Evolutionary conservation across 495 filamentous ascomycete genomes (phyloP).

Genomic region (Hypoxylon lienhwacheense): DNA sequence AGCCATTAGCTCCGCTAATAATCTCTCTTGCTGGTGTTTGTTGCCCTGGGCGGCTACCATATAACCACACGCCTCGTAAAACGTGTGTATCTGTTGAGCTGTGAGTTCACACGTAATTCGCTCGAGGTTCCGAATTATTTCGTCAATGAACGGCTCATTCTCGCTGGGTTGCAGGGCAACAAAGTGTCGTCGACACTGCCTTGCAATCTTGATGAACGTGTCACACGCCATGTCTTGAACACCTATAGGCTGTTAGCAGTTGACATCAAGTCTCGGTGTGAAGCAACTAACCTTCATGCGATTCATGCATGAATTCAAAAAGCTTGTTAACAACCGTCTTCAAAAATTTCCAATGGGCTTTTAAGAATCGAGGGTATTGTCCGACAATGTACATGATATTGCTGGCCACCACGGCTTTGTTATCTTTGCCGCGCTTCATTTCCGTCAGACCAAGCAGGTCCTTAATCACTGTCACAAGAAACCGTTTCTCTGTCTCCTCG

Average conservation of each 20-base stretch:
- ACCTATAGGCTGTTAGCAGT: conserved; percentile 51
- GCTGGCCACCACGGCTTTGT: conserved; percentile 97
- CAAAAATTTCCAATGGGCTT: conserved; percentile 99
- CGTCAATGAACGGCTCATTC: conserved; percentile 94
- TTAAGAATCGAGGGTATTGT: conserved; percentile 96
- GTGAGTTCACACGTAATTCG: conserved; percentile 94
- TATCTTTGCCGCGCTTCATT: conserved; percentile 99
- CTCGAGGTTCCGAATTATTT: conserved; percentile 92
- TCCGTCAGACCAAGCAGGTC: conserved; percentile 97
- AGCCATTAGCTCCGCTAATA: conserved; percentile 90
- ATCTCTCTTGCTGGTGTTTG: conserved; percentile 82
- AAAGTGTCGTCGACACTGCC: conserved; percentile 96
- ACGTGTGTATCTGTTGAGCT: conserved; percentile 96
- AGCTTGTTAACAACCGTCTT: conserved; percentile 99
- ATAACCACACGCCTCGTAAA: conserved; percentile 98
- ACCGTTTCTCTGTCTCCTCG: conserved; percentile 97
- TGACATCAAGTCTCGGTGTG: not conserved
- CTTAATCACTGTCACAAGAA: conserved; percentile 97
- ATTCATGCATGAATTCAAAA: conserved; percentile 99
- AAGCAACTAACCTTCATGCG: conserved; percentile 79
- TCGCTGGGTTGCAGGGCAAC: conserved; percentile 95
- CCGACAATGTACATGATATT: conserved; percentile 99
- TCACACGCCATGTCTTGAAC: conserved; percentile 99
- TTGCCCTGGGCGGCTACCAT: conserved; percentile 99
- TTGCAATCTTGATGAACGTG: conserved; percentile 99